These are phyloP conservation scores for Russula foetens DNA, from an alignment of 768 basidiomycete species.

Conservation along the genomic window DNA sequence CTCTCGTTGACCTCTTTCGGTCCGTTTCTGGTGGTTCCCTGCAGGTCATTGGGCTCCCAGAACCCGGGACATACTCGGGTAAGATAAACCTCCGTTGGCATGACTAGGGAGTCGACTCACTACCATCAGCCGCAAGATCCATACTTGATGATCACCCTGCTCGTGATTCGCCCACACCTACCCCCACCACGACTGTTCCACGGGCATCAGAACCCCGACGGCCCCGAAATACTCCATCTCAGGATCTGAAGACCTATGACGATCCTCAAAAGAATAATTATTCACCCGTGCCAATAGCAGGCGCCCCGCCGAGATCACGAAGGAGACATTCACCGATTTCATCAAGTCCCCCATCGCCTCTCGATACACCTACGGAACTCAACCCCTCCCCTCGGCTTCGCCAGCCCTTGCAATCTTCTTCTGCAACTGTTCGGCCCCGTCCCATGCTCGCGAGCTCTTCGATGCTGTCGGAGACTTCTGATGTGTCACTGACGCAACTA, in stretches of 20 bases:
- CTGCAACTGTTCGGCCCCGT: constrained; percentile 3
- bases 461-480: background rate
- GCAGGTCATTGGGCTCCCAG: constrained; percentile 51
- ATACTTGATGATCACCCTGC: background rate
- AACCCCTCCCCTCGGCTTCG: background rate
- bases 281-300: background rate
- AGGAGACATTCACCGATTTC: constrained; percentile 11
- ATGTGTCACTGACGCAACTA: background rate
- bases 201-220: background rate
- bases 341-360: constrained; percentile 7
- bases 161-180: constrained; percentile 11
- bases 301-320: background rate
- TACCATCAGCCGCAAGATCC: background rate
- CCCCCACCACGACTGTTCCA: background rate
- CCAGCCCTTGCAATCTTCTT: constrained; percentile 1
- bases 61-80: constrained; percentile 33
- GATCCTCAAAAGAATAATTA: constrained; percentile 7
- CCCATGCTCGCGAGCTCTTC: background rate
- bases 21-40: constrained; percentile 33
- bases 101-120: background rate
- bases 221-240: background rate
- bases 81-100: constrained; percentile 17
- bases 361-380: background rate
- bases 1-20: constrained; percentile 55
- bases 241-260: constrained; percentile 4